Conservation (phyloP, 2,329 filamentous ascomycete genomes). For the Gaeumannomyces tritici region DNA sequence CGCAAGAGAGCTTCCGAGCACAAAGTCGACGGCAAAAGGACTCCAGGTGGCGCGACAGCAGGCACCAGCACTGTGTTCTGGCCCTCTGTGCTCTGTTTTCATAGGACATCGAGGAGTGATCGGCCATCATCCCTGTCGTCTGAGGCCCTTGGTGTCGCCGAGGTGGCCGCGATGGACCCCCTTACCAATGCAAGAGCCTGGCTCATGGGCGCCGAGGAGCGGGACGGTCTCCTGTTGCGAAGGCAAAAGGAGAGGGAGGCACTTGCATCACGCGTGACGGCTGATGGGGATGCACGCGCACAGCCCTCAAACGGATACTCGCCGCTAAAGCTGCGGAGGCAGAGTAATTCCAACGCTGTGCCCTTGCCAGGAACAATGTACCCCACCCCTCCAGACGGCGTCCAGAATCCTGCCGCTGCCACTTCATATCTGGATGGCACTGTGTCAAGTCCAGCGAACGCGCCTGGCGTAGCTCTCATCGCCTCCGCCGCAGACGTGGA, state of each 20-base stretch:
- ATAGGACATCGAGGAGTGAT: constrained; percentile 22
- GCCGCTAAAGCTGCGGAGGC: constrained; percentile 38
- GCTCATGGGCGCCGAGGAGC: constrained; percentile 32
- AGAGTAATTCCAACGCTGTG: constrained; percentile 29
- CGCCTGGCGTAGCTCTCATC: constrained; percentile 16
- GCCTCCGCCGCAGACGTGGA: constrained; percentile 28
- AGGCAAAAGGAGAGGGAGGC: constrained; percentile 42
- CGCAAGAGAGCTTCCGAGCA: neutral
- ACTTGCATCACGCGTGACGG: constrained; percentile 27
- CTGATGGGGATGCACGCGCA: constrained; percentile 29
- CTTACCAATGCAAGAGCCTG: constrained; percentile 37
- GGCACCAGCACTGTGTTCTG: constrained; percentile 19
- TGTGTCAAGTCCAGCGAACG: constrained; percentile 45
- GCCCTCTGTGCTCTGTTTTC: constrained; percentile 15
- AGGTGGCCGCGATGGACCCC: constrained; percentile 37
- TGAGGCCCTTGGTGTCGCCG: neutral
- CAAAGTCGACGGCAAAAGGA: neutral
- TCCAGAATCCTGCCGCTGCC: constrained; percentile 42
- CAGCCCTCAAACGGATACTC: constrained; percentile 39
- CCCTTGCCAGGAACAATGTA: constrained; percentile 47
- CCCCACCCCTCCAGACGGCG: constrained; percentile 60
- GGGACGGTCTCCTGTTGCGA: constrained; percentile 35
- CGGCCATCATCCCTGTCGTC: neutral
- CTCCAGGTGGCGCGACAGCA: constrained; percentile 11
- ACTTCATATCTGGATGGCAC: constrained; percentile 48